A percentile compares a stretch with the other conserved stretches of the same genome.
Evolutionary conservation across 345 rosid species (phyloP).

Genomic region (Eucalyptus brandiana): DNA sequence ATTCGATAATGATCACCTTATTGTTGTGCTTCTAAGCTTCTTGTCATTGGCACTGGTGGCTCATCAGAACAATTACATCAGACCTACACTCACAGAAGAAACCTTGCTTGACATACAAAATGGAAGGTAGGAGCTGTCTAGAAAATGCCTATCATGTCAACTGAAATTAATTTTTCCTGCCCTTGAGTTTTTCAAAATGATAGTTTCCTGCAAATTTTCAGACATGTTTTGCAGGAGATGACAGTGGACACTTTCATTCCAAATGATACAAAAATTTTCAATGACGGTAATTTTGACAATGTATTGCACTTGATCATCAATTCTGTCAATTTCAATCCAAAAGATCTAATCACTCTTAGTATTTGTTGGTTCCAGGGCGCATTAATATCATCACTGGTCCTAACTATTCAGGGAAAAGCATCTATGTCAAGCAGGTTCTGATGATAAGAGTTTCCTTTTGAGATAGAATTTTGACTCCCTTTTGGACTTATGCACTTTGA

Average conservation of each 20-base stretch:
- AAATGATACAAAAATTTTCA: slow-evolving; percentile 59
- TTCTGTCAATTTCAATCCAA: background rate
- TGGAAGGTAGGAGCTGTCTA: slow-evolving; percentile 52
- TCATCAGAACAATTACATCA: slow-evolving; percentile 81
- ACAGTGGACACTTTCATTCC: slow-evolving; percentile 94
- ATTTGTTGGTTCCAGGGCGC: slow-evolving; percentile 31
- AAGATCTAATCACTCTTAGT: background rate
- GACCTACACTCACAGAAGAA: slow-evolving; percentile 76
- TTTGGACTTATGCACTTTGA: background rate
- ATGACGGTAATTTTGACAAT: slow-evolving; percentile 36
- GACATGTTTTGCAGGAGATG: slow-evolving; percentile 99
- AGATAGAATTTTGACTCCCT: background rate
- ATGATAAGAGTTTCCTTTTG: background rate
- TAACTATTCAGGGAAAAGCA: slow-evolving; percentile 95
- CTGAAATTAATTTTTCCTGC: background rate
- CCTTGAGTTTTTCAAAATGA: background rate
- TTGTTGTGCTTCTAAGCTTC: slow-evolving; percentile 31
- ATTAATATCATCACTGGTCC: slow-evolving; percentile 91
- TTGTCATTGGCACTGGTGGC: slow-evolving; percentile 82
- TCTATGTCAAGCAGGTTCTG: slow-evolving; percentile 82
- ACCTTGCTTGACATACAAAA: slow-evolving; percentile 62
- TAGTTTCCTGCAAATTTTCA: slow-evolving; percentile 7
- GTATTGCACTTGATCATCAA: background rate
- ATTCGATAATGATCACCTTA: background rate
- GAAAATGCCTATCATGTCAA: background rate